These are phyloP conservation scores for Usnea hakonensis DNA, from an alignment of 495 filamentous ascomycete species.

Conservation along the genomic window DNA sequence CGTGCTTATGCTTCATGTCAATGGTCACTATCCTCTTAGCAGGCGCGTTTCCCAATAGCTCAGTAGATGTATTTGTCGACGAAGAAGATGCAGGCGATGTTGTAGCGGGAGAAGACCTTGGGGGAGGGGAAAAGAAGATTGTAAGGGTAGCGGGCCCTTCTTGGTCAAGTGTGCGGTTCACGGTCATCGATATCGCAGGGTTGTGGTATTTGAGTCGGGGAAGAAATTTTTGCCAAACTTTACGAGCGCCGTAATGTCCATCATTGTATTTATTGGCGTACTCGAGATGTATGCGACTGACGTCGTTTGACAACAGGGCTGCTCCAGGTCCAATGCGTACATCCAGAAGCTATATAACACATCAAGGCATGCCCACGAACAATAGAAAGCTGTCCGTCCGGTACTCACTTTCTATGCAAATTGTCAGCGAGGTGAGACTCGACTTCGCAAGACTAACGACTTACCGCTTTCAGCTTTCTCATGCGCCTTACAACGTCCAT, in stretches of 20 bases:
- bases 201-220: conserved; percentile 92
- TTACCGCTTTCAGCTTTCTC: conserved; percentile 68
- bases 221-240: conserved; percentile 81
- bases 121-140: conserved; percentile 55
- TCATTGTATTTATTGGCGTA: conserved; percentile 59
- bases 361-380: conserved; percentile 9
- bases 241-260: conserved; percentile 75
- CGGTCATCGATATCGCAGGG: conserved; percentile 71
- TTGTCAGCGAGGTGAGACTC: conserved; percentile 20
- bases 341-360: conserved; percentile 52
- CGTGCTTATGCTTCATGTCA: conserved; percentile 54
- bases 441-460: conserved; percentile 39
- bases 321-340: conserved; percentile 75
- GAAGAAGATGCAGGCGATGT: conserved; percentile 24
- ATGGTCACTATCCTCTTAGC: conserved; percentile 43
- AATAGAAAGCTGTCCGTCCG: neutral
- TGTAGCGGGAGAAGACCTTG: conserved; percentile 25
- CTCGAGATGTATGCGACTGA: conserved; percentile 76
- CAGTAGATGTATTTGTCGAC: conserved; percentile 23
- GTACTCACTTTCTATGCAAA: conserved; percentile 34
- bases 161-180: conserved; percentile 55
- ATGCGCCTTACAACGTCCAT: conserved; percentile 71
- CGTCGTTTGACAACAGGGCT: conserved; percentile 63
- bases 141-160: conserved; percentile 58
- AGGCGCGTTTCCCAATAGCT: conserved; percentile 21